A percentile compares a stretch with the other conserved stretches of the same genome.
Conservation (phyloP, 495 filamentous ascomycete species). For the Poronia punctata region DNA sequence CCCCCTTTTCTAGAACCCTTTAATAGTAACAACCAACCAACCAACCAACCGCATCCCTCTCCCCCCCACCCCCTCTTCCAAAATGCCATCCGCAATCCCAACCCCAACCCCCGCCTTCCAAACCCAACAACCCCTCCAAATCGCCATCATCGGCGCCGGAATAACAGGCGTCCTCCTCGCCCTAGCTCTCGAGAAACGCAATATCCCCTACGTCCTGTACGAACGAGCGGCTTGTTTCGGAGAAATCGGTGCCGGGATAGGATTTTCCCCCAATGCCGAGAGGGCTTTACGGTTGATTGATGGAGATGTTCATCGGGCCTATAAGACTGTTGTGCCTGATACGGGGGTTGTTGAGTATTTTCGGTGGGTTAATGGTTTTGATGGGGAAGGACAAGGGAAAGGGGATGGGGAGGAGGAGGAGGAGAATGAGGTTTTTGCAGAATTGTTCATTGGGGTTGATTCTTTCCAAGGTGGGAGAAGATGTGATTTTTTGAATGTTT, state of each 20-base stretch:
- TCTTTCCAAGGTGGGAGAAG: conserved; percentile 36
- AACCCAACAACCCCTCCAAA: conserved; percentile 14
- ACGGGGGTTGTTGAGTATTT: conserved; percentile 34
- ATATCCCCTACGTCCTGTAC: conserved; percentile 45
- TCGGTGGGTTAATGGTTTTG: conserved; percentile 34
- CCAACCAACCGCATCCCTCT: no score
- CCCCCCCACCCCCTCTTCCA: no score
- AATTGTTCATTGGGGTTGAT: conserved; percentile 31
- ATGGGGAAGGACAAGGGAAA: no score
- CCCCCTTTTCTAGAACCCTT: no score
- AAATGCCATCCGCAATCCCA: background rate
- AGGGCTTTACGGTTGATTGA: conserved; percentile 46
- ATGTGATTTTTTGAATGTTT: conserved; percentile 37
- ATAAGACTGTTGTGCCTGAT: conserved; percentile 32
- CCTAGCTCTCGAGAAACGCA: conserved; percentile 45
- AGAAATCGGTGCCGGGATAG: conserved; percentile 55
- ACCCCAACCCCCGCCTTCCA: background rate
- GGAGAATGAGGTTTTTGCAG: conserved; percentile 25
- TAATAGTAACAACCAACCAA: no score
- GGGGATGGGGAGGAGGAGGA: no score
- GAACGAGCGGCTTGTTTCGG: conserved; percentile 46
- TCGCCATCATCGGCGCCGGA: conserved; percentile 56
- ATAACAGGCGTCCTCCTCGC: conserved; percentile 54
- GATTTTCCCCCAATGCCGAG: conserved; percentile 52
- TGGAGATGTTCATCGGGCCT: conserved; percentile 25